Evolutionary conservation across 345 rosid species (phyloP).

Genomic region (Stellera chamaejasme): DNA sequence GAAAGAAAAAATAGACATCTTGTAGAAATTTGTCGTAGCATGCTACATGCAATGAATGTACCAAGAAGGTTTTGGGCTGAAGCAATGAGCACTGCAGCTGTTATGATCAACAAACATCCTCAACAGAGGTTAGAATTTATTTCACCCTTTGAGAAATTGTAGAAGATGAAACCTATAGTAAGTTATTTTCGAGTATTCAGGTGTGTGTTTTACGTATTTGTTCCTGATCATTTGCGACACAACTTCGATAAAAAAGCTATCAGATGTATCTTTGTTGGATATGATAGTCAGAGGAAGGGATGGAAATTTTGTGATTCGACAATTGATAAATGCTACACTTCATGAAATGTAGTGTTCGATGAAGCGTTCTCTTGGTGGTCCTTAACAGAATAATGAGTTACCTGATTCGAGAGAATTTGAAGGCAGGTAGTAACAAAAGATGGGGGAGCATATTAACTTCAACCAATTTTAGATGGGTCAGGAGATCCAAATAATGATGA

Average conservation of each 20-base stretch:
- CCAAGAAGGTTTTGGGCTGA: constrained; percentile 5
- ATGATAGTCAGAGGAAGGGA: not conserved
- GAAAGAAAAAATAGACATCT: constrained; percentile 8
- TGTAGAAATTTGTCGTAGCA: constrained; percentile 9
- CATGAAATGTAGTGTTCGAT: constrained; percentile 8
- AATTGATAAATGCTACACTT: not conserved
- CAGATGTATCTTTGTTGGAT: constrained; percentile 5
- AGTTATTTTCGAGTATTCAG: constrained; percentile 7
- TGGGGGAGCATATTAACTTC: no score
- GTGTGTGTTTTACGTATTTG: constrained; percentile 4
- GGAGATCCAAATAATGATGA: no score
- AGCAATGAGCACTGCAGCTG: constrained; percentile 4
- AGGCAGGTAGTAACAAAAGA: not conserved
- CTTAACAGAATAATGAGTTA: not conserved
- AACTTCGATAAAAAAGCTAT: constrained; percentile 11
- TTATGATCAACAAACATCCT: constrained; percentile 2
- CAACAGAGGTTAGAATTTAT: not conserved
- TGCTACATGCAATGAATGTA: constrained; percentile 11
- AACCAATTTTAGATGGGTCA: no score
- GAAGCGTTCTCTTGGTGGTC: constrained; percentile 1
- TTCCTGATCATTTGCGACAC: not conserved
- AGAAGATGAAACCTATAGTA: not conserved
- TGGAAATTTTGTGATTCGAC: constrained; percentile 10
- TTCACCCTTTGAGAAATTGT: constrained; percentile 9
- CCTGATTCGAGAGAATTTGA: not conserved